These are phyloP conservation scores for Solanum infundibuliforme DNA, from an alignment of 257 asterid genomes.

Conservation along the genomic window DNA sequence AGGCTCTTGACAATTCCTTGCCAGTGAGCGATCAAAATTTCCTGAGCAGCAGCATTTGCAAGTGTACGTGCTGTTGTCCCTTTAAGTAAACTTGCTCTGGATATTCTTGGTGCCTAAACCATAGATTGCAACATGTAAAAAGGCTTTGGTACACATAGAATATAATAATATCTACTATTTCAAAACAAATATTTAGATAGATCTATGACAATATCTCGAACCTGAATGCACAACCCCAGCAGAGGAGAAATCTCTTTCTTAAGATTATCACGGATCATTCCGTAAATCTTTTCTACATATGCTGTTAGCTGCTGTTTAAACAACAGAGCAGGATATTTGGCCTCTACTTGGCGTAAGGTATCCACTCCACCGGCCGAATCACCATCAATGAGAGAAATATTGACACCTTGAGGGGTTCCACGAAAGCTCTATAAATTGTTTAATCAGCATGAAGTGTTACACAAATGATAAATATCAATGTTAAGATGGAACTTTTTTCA, in stretches of 20 bases:
- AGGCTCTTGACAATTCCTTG: slow-evolving; percentile 79
- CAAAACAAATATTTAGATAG: not conserved
- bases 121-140: slow-evolving; percentile 1
- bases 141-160: not conserved
- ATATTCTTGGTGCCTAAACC: slow-evolving; percentile 90
- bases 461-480: not conserved
- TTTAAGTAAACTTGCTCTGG: slow-evolving; percentile 69
- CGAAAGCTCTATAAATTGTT: slow-evolving; percentile 67
- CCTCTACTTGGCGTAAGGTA: slow-evolving; percentile 78
- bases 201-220: slow-evolving; percentile 4
- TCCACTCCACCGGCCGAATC: slow-evolving; percentile 47
- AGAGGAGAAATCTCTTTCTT: slow-evolving; percentile 18
- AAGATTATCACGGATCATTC: slow-evolving; percentile 14
- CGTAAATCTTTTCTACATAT: slow-evolving; percentile 11
- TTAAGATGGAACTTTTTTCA: slow-evolving; percentile 8
- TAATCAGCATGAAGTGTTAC: not conserved
- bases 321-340: slow-evolving; percentile 93
- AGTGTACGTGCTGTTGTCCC: slow-evolving; percentile 69
- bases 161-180: not conserved
- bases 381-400: slow-evolving; percentile 57
- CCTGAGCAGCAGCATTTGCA: slow-evolving; percentile 93
- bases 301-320: slow-evolving; percentile 33
- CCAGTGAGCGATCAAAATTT: slow-evolving; percentile 90
- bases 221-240: slow-evolving; percentile 96
- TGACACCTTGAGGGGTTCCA: slow-evolving; percentile 68